phyloP scores from a whole-genome alignment of 1,284 basidiomycete genomes.

The Caloboletus firmus region DNA sequence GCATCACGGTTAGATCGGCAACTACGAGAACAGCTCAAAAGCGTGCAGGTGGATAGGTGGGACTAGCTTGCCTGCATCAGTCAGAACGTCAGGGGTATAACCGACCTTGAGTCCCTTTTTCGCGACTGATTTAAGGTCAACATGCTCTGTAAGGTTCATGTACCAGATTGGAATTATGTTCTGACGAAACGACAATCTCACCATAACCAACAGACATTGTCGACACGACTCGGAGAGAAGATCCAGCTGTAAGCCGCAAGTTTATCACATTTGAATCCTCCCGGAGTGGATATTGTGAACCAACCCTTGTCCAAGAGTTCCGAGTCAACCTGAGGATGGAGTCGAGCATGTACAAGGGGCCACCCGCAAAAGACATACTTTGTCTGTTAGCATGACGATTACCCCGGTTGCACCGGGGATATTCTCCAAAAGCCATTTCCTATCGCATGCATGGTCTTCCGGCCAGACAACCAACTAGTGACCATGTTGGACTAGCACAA shows the following conservation, averaged over 20 bases:
- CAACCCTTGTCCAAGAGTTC: conserved; percentile 72
- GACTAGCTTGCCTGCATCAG: conserved; percentile 67
- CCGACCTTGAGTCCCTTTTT: conserved; percentile 74
- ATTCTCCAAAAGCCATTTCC: conserved; percentile 80
- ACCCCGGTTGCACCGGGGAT: conserved; percentile 63
- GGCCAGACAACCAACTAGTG: conserved; percentile 69
- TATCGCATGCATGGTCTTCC: conserved; percentile 61
- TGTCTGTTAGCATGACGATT: conserved; percentile 72
- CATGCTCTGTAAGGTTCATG: conserved; percentile 63
- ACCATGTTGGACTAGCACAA: neutral
- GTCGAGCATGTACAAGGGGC: neutral
- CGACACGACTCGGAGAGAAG: conserved; percentile 74
- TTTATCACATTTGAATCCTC: neutral
- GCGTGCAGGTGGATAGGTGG: neutral
- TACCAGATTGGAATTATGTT: neutral
- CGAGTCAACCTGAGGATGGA: conserved; percentile 55
- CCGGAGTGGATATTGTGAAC: neutral
- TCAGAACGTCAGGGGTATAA: conserved; percentile 89
- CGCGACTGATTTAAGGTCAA: conserved; percentile 66
- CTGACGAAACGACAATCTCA: conserved; percentile 35
- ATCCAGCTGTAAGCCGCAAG: conserved; percentile 52
- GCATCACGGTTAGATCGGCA: conserved; percentile 85
- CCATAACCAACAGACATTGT: conserved; percentile 92
- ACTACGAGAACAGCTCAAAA: conserved; percentile 45
- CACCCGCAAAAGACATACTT: conserved; percentile 40